phyloP scores from a whole-genome alignment of 2,329 filamentous ascomycete species.

The Orbilia blumenaviensis region DNA sequence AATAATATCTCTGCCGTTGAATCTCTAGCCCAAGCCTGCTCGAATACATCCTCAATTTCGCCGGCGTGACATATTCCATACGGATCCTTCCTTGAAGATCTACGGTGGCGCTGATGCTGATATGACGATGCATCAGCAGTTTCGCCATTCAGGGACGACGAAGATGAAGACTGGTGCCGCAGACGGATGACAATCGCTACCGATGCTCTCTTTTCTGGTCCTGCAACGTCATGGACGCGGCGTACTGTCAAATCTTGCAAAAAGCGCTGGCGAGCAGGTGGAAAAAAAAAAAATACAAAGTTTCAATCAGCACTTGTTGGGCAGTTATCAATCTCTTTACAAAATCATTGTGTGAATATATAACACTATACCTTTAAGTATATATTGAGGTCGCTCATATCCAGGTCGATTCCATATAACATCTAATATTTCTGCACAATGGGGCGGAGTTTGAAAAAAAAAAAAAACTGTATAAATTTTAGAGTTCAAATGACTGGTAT shows the following conservation, averaged over 20 bases:
- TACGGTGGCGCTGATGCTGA: constrained; percentile 58
- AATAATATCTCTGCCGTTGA: constrained; percentile 75
- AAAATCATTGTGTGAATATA: neutral
- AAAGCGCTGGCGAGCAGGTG: constrained; percentile 7
- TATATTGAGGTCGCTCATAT: constrained; percentile 25
- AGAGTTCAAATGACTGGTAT: neutral
- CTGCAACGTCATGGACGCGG: constrained; percentile 2
- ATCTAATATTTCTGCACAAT: neutral
- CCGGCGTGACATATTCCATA: constrained; percentile 58
- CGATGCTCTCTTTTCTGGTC: constrained; percentile 65
- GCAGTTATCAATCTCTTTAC: no score
- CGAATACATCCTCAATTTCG: constrained; percentile 68
- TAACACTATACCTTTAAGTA: constrained; percentile 39
- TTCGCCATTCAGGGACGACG: neutral
- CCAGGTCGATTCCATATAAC: neutral
- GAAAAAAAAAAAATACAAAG: no score
- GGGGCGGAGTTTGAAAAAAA: no score
- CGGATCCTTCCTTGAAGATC: constrained; percentile 49
- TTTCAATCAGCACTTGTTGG: neutral
- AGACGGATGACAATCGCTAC: constrained; percentile 73
- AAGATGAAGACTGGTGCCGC: constrained; percentile 64
- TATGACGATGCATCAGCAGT: constrained; percentile 26
- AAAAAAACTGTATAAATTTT: no score
- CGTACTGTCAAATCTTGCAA: constrained; percentile 36
- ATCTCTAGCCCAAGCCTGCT: constrained; percentile 71